These are phyloP conservation scores for Lactarius sp. DNA, from an alignment of 768 basidiomycete genomes.

Conservation along the genomic window DNA sequence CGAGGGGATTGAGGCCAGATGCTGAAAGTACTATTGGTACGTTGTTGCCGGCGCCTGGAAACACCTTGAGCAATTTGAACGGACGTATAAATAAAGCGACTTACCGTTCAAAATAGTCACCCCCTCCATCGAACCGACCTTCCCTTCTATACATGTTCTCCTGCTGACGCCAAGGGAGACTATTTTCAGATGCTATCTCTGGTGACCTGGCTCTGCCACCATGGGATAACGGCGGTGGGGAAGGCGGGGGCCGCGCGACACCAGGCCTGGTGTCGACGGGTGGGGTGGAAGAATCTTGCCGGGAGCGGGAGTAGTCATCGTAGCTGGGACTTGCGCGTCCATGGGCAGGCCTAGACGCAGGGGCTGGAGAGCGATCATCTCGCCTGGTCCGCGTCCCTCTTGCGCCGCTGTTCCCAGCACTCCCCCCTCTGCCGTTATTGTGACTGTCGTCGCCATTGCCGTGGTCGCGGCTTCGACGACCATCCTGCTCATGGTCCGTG, in stretches of 20 bases:
- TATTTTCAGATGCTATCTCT: conserved; percentile 26
- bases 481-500: conserved; percentile 27
- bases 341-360: conserved; percentile 12
- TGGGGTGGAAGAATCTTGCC: conserved; percentile 29
- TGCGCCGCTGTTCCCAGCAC: neutral
- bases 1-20: conserved; percentile 87
- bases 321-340: conserved; percentile 49
- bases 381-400: neutral
- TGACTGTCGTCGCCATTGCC: conserved; percentile 4
- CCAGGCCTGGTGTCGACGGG: neutral
- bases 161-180: conserved; percentile 43
- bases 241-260: neutral
- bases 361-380: conserved; percentile 7
- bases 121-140: conserved; percentile 37
- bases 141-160: conserved; percentile 45
- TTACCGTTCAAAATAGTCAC: conserved; percentile 68
- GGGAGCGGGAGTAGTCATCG: conserved; percentile 44
- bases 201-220: conserved; percentile 9
- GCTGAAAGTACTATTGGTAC: conserved; percentile 50
- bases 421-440: neutral
- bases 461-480: conserved; percentile 19
- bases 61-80: conserved; percentile 8
- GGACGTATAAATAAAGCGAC: conserved; percentile 25
- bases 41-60: conserved; percentile 62
- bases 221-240: conserved; percentile 32